phyloP scores from a whole-genome alignment of 257 asterid species.

The Primulina huaijiensis region DNA sequence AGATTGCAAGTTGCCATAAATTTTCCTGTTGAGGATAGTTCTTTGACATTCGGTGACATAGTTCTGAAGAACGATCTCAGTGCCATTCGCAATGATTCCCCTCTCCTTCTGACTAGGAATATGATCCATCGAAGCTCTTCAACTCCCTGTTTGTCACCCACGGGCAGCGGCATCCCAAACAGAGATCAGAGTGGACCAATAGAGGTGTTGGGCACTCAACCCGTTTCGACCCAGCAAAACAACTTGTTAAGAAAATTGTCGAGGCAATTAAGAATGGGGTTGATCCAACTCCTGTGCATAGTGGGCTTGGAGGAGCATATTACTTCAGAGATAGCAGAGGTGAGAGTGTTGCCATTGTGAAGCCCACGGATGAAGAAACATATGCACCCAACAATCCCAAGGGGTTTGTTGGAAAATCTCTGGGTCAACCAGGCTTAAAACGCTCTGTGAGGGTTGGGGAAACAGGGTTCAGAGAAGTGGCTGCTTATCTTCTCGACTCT shows the following conservation, averaged over 20 bases:
- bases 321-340: constrained; percentile 76
- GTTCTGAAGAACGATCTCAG: constrained; percentile 86
- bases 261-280: constrained; percentile 78
- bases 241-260: constrained; percentile 72
- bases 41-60: constrained; percentile 81
- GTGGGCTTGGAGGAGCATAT: constrained; percentile 98
- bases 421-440: constrained; percentile 91
- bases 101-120: constrained; percentile 77
- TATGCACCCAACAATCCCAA: constrained; percentile 96
- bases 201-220: constrained; percentile 70
- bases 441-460: constrained; percentile 91
- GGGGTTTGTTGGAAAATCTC: constrained; percentile 94
- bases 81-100: constrained; percentile 75
- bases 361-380: constrained; percentile 98
- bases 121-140: constrained; percentile 87
- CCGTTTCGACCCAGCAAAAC: constrained; percentile 49
- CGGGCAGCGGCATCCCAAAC: constrained; percentile 73
- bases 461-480: constrained; percentile 92
- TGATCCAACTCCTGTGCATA: constrained; percentile 71
- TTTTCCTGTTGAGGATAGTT: constrained; percentile 86
- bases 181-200: constrained; percentile 81
- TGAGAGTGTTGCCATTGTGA: constrained; percentile 87
- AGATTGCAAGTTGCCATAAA: constrained; percentile 82
- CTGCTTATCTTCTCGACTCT: constrained; percentile 88
- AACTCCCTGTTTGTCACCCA: constrained; percentile 95